Conservation (phyloP, 2,329 filamentous ascomycete species). For the Ustilaginoidea virens region DNA sequence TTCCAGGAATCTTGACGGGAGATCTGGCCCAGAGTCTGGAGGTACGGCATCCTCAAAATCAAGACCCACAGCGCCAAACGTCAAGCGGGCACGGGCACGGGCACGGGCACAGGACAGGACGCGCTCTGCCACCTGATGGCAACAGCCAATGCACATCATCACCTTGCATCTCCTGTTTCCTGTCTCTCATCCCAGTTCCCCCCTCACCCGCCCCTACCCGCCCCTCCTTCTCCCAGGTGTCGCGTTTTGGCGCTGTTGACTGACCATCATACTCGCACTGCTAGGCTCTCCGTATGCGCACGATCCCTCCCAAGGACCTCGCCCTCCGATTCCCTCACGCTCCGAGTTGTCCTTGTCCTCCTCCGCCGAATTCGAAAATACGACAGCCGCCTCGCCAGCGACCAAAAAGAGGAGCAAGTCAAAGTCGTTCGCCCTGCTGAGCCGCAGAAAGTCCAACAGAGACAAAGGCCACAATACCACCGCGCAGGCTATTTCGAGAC, state of each 20-base stretch:
- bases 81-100: too few species aligned
- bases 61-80: too few species aligned
- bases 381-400: constrained; percentile 14
- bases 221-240: too few species aligned
- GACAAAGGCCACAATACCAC: constrained; percentile 31
- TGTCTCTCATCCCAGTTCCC: too few species aligned
- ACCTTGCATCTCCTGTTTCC: too few species aligned
- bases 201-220: too few species aligned
- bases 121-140: too few species aligned
- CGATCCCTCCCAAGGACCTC: constrained; percentile 21
- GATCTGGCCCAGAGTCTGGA: constrained; percentile 13
- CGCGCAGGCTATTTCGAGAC: constrained; percentile 19
- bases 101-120: too few species aligned
- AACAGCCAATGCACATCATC: too few species aligned
- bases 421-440: constrained; percentile 38
- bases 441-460: constrained; percentile 34
- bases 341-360: constrained; percentile 38
- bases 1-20: constrained; percentile 21
- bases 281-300: constrained; percentile 14
- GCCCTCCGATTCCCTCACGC: constrained; percentile 26
- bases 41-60: constrained; percentile 17
- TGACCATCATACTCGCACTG: background rate
- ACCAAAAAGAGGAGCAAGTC: constrained; percentile 35
- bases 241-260: too few species aligned
- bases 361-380: constrained; percentile 28